phyloP scores from a whole-genome alignment of 129 eudicot species.

The Artemisia argyi region DNA sequence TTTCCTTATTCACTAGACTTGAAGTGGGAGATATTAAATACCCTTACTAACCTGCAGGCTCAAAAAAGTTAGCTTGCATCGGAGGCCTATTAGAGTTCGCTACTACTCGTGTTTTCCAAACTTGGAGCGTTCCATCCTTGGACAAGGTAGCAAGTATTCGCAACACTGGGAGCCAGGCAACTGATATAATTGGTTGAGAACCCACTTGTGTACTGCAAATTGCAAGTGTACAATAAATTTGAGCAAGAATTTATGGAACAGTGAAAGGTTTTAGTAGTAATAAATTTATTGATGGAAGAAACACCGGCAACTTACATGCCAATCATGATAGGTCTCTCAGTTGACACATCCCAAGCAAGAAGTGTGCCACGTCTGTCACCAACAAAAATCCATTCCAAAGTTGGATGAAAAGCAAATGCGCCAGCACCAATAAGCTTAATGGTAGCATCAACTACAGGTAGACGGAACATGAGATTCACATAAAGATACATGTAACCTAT shows the following conservation, averaged over 20 bases:
- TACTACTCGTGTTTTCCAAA: conserved; percentile 82
- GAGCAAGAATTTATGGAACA: not conserved
- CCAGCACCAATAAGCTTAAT: conserved; percentile 94
- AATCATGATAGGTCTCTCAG: conserved; percentile 97
- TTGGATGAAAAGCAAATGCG: conserved; percentile 97
- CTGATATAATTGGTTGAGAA: conserved; percentile 93
- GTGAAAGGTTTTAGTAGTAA: not conserved
- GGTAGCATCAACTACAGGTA: conserved; percentile 79
- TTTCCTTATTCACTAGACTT: not conserved
- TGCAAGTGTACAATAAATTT: conserved; percentile 14
- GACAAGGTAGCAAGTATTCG: conserved; percentile 84
- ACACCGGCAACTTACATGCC: conserved; percentile 68
- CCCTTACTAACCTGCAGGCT: conserved; percentile 83
- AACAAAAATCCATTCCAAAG: conserved; percentile 93
- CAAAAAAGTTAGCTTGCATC: conserved; percentile 90
- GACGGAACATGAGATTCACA: conserved; percentile 11
- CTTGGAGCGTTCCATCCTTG: conserved; percentile 94
- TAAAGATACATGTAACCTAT: conserved; percentile 9
- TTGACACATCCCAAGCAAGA: conserved; percentile 99
- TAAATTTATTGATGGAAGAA: not conserved
- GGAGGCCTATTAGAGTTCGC: conserved; percentile 78
- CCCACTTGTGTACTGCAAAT: conserved; percentile 92
- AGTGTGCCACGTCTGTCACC: conserved; percentile 97
- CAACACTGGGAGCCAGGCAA: conserved; percentile 84
- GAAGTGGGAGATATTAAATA: not conserved